Percentiles rank a stretch among this genome's conserved stretches.
These are phyloP conservation scores for Neospermospora avenae DNA, from an alignment of 2,329 filamentous ascomycete genomes.

Conservation along the genomic window DNA sequence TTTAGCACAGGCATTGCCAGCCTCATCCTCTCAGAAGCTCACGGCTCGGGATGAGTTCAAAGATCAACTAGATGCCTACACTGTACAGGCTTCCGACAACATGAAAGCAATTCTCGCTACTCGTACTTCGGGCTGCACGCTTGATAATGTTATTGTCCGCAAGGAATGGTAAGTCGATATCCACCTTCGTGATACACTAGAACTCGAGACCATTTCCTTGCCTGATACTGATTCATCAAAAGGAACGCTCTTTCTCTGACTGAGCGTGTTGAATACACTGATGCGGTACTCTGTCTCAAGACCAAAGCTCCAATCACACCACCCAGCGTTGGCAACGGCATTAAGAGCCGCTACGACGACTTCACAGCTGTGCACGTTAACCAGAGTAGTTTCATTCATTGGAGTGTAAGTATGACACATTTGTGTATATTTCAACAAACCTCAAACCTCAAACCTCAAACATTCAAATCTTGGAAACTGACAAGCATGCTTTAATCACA, in stretches of 20 bases:
- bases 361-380: conserved; percentile 36
- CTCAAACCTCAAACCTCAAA: too few relatives aligned
- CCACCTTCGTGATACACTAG: too few relatives aligned
- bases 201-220: too few relatives aligned
- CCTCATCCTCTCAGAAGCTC: background rate
- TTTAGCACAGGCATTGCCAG: background rate
- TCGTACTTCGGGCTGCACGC: background rate
- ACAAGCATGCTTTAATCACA: conserved; percentile 32
- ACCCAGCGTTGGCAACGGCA: background rate
- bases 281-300: background rate
- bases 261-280: background rate
- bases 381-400: background rate
- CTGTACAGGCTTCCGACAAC: background rate
- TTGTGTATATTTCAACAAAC: background rate
- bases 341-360: conserved; percentile 38
- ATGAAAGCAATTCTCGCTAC: background rate
- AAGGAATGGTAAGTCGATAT: background rate
- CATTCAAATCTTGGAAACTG: too few relatives aligned
- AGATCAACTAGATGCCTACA: background rate
- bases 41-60: background rate
- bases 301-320: background rate
- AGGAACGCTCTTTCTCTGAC: background rate
- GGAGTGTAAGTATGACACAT: background rate
- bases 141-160: background rate
- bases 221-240: background rate